These are phyloP conservation scores for Hypomyces rosellus DNA, from an alignment of 2,329 filamentous ascomycete genomes.

Conservation along the genomic window DNA sequence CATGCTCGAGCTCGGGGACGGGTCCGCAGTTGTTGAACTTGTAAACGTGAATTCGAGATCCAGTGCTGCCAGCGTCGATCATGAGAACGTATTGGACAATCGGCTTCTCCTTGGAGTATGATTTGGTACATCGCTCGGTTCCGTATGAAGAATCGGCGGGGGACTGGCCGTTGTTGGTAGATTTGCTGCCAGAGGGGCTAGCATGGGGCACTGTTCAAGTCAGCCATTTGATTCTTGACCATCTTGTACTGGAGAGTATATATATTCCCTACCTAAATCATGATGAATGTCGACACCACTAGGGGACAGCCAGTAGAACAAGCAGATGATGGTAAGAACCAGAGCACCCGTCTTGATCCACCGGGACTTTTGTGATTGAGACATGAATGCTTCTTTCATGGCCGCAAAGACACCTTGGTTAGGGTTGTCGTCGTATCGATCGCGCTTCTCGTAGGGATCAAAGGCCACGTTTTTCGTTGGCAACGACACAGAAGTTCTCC, in stretches of 20 bases:
- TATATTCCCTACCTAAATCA: no score
- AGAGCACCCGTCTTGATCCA: constrained; percentile 61
- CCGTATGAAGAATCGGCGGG: constrained; percentile 57
- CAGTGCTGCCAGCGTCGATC: constrained; percentile 97
- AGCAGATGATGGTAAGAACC: constrained; percentile 50
- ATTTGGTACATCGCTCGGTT: constrained; percentile 72
- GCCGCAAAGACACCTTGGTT: constrained; percentile 45
- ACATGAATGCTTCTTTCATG: constrained; percentile 53
- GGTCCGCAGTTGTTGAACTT: constrained; percentile 98
- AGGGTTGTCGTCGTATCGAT: constrained; percentile 49
- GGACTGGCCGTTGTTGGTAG: constrained; percentile 39
- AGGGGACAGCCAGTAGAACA: constrained; percentile 60
- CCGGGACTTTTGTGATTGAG: constrained; percentile 58
- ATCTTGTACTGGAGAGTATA: neutral
- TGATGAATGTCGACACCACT: constrained; percentile 47
- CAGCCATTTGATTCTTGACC: neutral
- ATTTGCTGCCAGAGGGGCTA: constrained; percentile 11
- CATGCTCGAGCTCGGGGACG: constrained; percentile 88
- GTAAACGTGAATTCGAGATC: constrained; percentile 97
- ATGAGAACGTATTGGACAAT: constrained; percentile 97
- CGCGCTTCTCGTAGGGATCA: constrained; percentile 61
- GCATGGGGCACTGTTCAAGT: constrained; percentile 14
- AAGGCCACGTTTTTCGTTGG: constrained; percentile 52
- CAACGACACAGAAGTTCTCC: constrained; percentile 59
- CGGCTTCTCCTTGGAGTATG: constrained; percentile 81